A percentile compares a stretch with the other conserved stretches of the same genome.
These are phyloP conservation scores for Hypoxylon cercidicola DNA, from an alignment of 495 filamentous ascomycete genomes.

Conservation along the genomic window DNA sequence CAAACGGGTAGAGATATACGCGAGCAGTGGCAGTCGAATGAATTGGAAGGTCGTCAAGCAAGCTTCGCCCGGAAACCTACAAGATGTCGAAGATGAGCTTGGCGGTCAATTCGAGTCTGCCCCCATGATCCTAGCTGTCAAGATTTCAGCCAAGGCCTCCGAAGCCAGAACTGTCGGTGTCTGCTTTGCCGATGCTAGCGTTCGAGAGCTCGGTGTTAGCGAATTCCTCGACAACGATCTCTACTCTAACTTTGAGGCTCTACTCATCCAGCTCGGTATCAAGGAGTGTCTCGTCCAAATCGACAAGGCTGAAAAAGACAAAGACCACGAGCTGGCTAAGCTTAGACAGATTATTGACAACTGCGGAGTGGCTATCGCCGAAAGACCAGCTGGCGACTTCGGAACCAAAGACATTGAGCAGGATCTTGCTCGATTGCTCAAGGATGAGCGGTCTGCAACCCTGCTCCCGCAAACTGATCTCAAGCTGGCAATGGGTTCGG, in stretches of 20 bases:
- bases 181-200: slow-evolving; percentile 97
- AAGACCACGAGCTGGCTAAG: slow-evolving; percentile 91
- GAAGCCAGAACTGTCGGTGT: slow-evolving; percentile 91
- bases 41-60: slow-evolving; percentile 93
- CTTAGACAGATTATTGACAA: slow-evolving; percentile 87
- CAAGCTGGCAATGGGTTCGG: slow-evolving; percentile 96
- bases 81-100: slow-evolving; percentile 97
- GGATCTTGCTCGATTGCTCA: slow-evolving; percentile 84
- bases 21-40: slow-evolving; percentile 74
- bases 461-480: slow-evolving; percentile 90
- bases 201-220: slow-evolving; percentile 93
- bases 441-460: slow-evolving; percentile 81
- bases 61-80: slow-evolving; percentile 93
- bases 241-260: slow-evolving; percentile 96
- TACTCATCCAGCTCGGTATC: slow-evolving; percentile 95
- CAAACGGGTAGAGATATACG: slow-evolving; percentile 92
- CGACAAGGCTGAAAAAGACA: slow-evolving; percentile 74
- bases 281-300: slow-evolving; percentile 88
- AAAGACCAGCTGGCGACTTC: slow-evolving; percentile 80
- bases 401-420: slow-evolving; percentile 95
- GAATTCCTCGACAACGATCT: slow-evolving; percentile 98
- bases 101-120: slow-evolving; percentile 87
- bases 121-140: slow-evolving; percentile 93
- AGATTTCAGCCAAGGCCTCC: slow-evolving; percentile 84
- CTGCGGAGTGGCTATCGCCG: slow-evolving; percentile 88